Evolutionary conservation across 371 early-diverging fungal species (phyloP).

Genomic region (Mucor lusitanicus): DNA sequence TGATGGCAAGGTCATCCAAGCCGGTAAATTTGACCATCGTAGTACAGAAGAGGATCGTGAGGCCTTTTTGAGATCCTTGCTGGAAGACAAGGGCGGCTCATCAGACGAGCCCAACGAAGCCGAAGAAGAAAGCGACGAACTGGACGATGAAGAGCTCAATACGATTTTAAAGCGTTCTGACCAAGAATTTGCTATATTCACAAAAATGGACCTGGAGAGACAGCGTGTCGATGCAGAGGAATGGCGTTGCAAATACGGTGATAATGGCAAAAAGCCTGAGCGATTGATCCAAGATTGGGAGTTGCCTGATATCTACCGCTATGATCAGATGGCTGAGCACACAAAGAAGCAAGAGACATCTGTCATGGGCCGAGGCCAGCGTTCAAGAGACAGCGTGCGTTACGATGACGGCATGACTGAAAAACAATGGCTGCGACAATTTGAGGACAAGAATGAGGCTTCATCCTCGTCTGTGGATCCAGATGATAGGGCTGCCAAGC

Average conservation of each 20-base stretch:
- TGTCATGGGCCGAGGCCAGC: constrained; percentile 69
- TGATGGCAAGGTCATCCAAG: constrained; percentile 98
- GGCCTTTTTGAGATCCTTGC: constrained; percentile 80
- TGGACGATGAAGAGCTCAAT: constrained; percentile 78
- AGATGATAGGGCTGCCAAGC: constrained; percentile 12
- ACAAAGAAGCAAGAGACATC: constrained; percentile 46
- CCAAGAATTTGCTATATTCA: constrained; percentile 45
- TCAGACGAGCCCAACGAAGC: constrained; percentile 50
- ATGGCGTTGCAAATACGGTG: constrained; percentile 42
- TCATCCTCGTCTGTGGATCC: neutral
- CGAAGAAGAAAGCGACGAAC: constrained; percentile 62
- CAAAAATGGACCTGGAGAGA: constrained; percentile 52
- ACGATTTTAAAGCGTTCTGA: constrained; percentile 48
- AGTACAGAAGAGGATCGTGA: constrained; percentile 94
- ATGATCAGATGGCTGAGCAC: constrained; percentile 40
- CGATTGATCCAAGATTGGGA: constrained; percentile 87
- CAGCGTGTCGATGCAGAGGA: constrained; percentile 40
- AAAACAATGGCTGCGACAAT: constrained; percentile 78
- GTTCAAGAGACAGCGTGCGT: constrained; percentile 66
- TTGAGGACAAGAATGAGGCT: constrained; percentile 9
- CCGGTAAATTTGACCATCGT: constrained; percentile 98
- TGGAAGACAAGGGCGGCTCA: constrained; percentile 73
- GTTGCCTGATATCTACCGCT: constrained; percentile 81
- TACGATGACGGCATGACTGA: constrained; percentile 96
- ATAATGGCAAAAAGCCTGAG: constrained; percentile 57